Percentiles rank a stretch among this genome's conserved stretches.
Evolutionary conservation across 345 rosid genomes (phyloP).

Genomic region (Dimocarpus longan): DNA sequence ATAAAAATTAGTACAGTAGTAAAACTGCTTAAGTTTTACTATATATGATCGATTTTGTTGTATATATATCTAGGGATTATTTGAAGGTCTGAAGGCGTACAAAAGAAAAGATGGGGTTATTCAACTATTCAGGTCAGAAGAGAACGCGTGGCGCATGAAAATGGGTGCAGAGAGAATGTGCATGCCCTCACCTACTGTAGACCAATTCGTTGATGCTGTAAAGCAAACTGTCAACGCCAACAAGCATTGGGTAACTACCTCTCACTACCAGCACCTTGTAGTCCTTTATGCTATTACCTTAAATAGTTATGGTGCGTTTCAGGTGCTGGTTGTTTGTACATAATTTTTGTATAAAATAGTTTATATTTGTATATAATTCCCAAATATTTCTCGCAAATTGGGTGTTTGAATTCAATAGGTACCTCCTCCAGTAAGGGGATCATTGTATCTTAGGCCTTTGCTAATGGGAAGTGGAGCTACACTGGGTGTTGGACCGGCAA

Average conservation of each 20-base stretch:
- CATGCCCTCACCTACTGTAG: constrained; percentile 55
- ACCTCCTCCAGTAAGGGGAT: constrained; percentile 40
- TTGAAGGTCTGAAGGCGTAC: constrained; percentile 43
- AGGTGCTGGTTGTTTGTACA: no score
- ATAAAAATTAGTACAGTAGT: no score
- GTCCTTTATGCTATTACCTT: no score
- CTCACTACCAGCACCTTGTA: no score
- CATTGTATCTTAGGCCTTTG: constrained; percentile 39
- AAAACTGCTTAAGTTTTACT: no score
- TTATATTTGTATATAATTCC: no score
- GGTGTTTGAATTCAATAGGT: constrained; percentile 16
- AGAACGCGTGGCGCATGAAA: constrained; percentile 46
- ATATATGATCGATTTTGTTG: not conserved
- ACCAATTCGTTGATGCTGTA: constrained; percentile 59
- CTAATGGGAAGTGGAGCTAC: constrained; percentile 32
- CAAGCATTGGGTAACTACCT: constrained; percentile 30
- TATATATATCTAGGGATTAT: constrained; percentile 32
- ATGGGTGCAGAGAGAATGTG: constrained; percentile 59
- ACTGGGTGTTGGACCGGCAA: constrained; percentile 20
- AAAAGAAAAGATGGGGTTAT: constrained; percentile 29
- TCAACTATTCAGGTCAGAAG: constrained; percentile 39
- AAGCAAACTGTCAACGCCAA: constrained; percentile 58
- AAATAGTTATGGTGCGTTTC: no score
- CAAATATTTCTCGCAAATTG: no score
- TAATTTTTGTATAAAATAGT: no score